Evolutionary conservation across 257 asterid genomes (phyloP).

Genomic region (Lavandula angustifolia): DNA sequence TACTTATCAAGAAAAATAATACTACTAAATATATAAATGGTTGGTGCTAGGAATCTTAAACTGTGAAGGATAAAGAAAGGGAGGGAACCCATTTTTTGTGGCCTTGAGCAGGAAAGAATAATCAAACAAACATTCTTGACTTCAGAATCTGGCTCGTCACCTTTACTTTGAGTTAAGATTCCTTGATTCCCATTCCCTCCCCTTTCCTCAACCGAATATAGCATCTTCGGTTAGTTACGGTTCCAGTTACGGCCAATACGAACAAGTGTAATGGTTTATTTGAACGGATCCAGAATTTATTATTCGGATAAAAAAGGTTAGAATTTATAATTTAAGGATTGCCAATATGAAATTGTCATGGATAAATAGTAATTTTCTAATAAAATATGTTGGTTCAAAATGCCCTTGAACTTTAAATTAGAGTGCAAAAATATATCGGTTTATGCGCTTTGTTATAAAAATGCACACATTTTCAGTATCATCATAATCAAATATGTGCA

Average conservation of each 20-base stretch:
- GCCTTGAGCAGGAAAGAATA: slow-evolving; percentile 58
- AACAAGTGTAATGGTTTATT: slow-evolving; percentile 27
- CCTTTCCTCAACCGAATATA: slow-evolving; percentile 42
- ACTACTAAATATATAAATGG: slow-evolving; percentile 25
- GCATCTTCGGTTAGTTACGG: slow-evolving; percentile 41
- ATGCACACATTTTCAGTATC: too few relatives aligned
- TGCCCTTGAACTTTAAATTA: too few relatives aligned
- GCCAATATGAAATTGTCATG: too few relatives aligned
- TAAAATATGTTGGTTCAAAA: too few relatives aligned
- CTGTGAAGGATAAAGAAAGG: slow-evolving; percentile 40
- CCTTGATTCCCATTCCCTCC: slow-evolving; percentile 55
- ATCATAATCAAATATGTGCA: too few relatives aligned
- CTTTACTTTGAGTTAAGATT: slow-evolving; percentile 65
- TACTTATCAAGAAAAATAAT: slow-evolving; percentile 22
- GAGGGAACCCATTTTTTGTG: slow-evolving; percentile 71
- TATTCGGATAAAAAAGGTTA: too few relatives aligned
- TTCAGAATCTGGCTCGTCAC: slow-evolving; percentile 59
- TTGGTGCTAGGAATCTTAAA: slow-evolving; percentile 42
- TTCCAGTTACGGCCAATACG: slow-evolving; percentile 28
- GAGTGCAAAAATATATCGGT: too few relatives aligned
- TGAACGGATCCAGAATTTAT: too few relatives aligned
- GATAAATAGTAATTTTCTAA: too few relatives aligned
- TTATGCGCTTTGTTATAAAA: too few relatives aligned
- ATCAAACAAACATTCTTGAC: slow-evolving; percentile 60
- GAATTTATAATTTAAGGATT: too few relatives aligned